These are phyloP conservation scores for Cardiospermum halicacabum DNA, from an alignment of 345 rosid species.

Conservation along the genomic window DNA sequence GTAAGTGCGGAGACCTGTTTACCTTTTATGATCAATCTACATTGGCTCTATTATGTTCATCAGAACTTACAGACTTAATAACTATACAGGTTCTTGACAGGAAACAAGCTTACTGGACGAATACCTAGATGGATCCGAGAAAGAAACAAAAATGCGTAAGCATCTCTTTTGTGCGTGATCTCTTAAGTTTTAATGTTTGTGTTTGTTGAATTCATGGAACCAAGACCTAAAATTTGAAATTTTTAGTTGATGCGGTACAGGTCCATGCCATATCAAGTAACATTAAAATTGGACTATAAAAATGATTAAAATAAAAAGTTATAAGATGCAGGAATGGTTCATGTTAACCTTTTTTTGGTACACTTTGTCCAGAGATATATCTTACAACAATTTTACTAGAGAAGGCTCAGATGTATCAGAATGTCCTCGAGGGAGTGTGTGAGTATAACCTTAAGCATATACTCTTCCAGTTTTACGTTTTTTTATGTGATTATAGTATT, in stretches of 20 bases:
- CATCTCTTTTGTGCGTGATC: conserved; percentile 12
- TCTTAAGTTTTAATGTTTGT: conserved; percentile 6
- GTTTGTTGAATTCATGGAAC: not conserved
- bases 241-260: not conserved
- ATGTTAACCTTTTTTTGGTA: conserved; percentile 19
- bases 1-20: conserved; percentile 38
- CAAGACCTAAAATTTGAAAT: not conserved
- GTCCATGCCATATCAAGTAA: not conserved
- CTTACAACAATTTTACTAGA: conserved; percentile 70
- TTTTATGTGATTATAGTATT: conserved; percentile 2
- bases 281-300: not conserved
- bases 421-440: conserved; percentile 65
- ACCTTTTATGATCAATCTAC: not conserved
- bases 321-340: not conserved
- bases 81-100: conserved; percentile 58
- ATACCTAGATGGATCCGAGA: conserved; percentile 50
- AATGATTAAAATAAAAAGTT: no score
- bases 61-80: not conserved
- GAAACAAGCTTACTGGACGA: conserved; percentile 62
- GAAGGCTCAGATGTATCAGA: conserved; percentile 45
- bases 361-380: conserved; percentile 71
- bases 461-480: not conserved
- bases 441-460: conserved; percentile 28
- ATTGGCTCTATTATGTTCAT: not conserved
- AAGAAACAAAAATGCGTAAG: conserved; percentile 70